Conservation (phyloP, 2,329 filamentous ascomycete species). For the Exophiala sp. region DNA sequence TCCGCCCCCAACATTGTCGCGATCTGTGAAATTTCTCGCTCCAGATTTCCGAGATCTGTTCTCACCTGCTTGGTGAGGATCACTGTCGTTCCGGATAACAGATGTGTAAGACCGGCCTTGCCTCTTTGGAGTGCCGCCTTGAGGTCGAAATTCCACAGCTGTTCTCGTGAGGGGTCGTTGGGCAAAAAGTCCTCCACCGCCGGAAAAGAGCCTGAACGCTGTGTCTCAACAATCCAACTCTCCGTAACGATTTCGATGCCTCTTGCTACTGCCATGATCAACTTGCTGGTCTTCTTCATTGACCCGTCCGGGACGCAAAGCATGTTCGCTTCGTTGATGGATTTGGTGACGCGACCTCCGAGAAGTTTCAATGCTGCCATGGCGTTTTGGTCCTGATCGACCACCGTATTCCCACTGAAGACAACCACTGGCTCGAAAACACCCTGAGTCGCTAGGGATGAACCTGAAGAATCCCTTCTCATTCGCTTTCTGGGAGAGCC, state of each 20-base stretch:
- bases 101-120: constrained; percentile 27
- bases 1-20: constrained; percentile 19
- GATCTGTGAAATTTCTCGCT: constrained; percentile 15
- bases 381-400: constrained; percentile 10
- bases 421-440: constrained; percentile 1
- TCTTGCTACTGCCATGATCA: constrained; percentile 42
- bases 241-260: constrained; percentile 47
- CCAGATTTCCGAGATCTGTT: constrained; percentile 30
- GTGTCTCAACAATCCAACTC: constrained; percentile 43
- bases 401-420: constrained; percentile 12
- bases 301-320: constrained; percentile 37
- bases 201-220: constrained; percentile 36
- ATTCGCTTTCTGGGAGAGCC: background rate
- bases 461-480: background rate
- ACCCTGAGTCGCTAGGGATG: background rate
- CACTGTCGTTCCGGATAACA: constrained; percentile 25
- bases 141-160: constrained; percentile 39
- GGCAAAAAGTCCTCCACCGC: constrained; percentile 36
- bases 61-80: constrained; percentile 42
- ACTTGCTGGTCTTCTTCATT: constrained; percentile 44
- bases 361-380: constrained; percentile 13
- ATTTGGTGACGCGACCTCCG: constrained; percentile 10
- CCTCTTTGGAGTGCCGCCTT: constrained; percentile 30
- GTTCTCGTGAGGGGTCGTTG: constrained; percentile 33
- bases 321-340: constrained; percentile 22